phyloP scores from a whole-genome alignment of 2,329 filamentous ascomycete genomes.

The Xylariaceae sp. region DNA sequence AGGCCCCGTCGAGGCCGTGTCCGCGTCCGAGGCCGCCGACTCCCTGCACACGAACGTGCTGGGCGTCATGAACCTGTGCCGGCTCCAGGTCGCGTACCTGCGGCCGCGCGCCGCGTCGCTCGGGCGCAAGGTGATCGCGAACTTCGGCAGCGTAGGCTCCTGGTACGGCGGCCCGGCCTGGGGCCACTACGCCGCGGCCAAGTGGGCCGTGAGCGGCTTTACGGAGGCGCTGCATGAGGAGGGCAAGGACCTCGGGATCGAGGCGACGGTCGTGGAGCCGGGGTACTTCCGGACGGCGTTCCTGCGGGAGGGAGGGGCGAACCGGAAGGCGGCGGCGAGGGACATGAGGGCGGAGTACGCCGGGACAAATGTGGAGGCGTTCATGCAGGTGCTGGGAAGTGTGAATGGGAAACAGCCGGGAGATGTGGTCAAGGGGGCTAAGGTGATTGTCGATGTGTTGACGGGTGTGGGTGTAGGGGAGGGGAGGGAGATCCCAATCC shows the following conservation, averaged over 20 bases:
- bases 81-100: conserved; percentile 33
- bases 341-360: conserved; percentile 30
- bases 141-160: conserved; percentile 36
- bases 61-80: conserved; percentile 34
- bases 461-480: conserved; percentile 42
- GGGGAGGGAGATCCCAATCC: conserved; percentile 46
- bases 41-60: conserved; percentile 37
- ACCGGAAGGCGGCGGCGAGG: conserved; percentile 17
- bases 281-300: conserved; percentile 51
- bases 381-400: conserved; percentile 27
- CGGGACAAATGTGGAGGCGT: conserved; percentile 20
- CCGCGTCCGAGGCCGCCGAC: conserved; percentile 24
- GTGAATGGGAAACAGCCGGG: conserved; percentile 48
- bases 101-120: conserved; percentile 16
- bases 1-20: conserved; percentile 37
- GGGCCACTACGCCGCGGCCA: conserved; percentile 35
- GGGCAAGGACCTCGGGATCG: conserved; percentile 32
- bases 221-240: conserved; percentile 32
- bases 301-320: conserved; percentile 31
- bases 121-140: conserved; percentile 32
- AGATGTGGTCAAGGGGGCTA: conserved; percentile 49
- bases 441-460: conserved; percentile 51
- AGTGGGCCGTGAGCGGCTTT: conserved; percentile 36
- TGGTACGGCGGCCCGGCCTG: conserved; percentile 26
- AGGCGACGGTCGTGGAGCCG: conserved; percentile 41